phyloP scores from a whole-genome alignment of 2,329 filamentous ascomycete genomes.

The Polychaeton citri region DNA sequence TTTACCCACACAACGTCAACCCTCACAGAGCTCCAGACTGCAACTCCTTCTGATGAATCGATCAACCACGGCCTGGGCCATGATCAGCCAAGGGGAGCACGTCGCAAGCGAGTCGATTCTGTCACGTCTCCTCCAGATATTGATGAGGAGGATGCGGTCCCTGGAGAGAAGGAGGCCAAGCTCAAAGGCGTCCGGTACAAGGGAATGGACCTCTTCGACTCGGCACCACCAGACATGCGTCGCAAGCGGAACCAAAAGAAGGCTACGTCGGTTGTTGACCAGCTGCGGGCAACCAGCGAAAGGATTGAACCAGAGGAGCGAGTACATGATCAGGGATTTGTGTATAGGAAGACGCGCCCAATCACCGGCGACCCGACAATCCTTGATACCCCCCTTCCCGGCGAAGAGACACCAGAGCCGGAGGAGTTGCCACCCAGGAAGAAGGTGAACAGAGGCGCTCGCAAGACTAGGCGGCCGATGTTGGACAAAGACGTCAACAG shows the following conservation, averaged over 20 bases:
- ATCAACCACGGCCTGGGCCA: not conserved
- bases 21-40: not conserved
- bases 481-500: slow-evolving; percentile 17
- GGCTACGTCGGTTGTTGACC: slow-evolving; percentile 53
- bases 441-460: slow-evolving; percentile 2
- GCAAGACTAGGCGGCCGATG: slow-evolving; percentile 4
- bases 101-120: not conserved
- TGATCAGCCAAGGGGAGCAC: not conserved
- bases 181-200: slow-evolving; percentile 64
- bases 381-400: slow-evolving; percentile 16
- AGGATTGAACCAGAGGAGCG: slow-evolving; percentile 51
- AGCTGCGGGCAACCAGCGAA: slow-evolving; percentile 51
- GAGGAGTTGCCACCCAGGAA: slow-evolving; percentile 9
- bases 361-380: slow-evolving; percentile 33
- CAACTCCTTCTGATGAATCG: not conserved
- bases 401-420: slow-evolving; percentile 18
- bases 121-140: not conserved
- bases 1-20: not conserved
- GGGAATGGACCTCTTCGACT: slow-evolving; percentile 72
- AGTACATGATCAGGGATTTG: slow-evolving; percentile 40
- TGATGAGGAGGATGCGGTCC: slow-evolving; percentile 19
- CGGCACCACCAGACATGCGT: slow-evolving; percentile 59
- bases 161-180: slow-evolving; percentile 26
- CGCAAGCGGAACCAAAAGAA: slow-evolving; percentile 69
- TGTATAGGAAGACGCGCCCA: slow-evolving; percentile 27